Evolutionary conservation across 495 filamentous ascomycete genomes (phyloP).

Genomic region (Arthonia radiata): DNA sequence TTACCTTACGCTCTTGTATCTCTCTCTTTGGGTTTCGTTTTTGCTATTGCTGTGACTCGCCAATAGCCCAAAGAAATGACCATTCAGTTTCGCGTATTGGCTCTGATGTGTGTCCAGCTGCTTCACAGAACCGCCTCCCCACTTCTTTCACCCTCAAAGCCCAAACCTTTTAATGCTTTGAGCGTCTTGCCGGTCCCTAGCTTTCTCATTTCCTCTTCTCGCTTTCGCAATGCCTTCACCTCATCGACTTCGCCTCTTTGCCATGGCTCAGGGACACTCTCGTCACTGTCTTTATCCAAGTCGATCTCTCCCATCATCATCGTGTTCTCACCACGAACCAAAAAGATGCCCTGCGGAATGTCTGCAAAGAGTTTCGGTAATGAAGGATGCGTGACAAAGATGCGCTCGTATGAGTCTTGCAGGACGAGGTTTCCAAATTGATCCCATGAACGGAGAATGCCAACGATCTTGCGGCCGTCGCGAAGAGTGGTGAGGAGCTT

Average conservation of each 20-base stretch:
- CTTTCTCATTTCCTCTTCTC: conserved; percentile 42
- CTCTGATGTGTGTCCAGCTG: background rate
- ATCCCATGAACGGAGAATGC: conserved; percentile 88
- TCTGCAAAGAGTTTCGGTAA: conserved; percentile 64
- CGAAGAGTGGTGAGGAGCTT: conserved; percentile 76
- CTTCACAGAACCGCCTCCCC: conserved; percentile 48
- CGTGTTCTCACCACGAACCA: conserved; percentile 87
- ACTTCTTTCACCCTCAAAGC: conserved; percentile 69
- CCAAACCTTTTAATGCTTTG: conserved; percentile 41
- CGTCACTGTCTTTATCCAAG: conserved; percentile 77
- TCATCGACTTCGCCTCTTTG: conserved; percentile 39
- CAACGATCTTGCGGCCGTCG: conserved; percentile 80
- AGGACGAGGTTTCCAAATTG: conserved; percentile 97
- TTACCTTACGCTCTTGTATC: too few species aligned
- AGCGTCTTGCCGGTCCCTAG: conserved; percentile 40
- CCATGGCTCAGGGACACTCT: conserved; percentile 50
- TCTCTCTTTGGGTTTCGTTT: too few species aligned
- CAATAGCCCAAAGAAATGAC: too few species aligned
- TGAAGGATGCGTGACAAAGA: conserved; percentile 48
- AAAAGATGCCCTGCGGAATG: conserved; percentile 54
- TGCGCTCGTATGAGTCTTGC: conserved; percentile 68
- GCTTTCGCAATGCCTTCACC: conserved; percentile 47
- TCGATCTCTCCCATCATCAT: conserved; percentile 75
- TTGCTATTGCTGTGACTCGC: too few species aligned
- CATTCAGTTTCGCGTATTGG: too few species aligned